Conservation (phyloP, 331 rosid genomes). For the Ulmus americana region DNA sequence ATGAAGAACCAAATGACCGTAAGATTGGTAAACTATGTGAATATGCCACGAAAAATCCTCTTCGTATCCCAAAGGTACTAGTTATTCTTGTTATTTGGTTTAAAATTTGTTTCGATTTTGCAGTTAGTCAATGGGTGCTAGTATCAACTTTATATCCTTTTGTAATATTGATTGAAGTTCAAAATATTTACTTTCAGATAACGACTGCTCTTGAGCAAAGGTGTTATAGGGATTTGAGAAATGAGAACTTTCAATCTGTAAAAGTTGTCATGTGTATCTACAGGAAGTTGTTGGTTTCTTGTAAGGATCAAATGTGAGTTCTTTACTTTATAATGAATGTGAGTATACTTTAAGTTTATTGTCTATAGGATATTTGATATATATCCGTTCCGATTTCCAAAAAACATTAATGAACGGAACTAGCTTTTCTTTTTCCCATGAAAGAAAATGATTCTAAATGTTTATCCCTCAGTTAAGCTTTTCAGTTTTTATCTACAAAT, state of each 20-base stretch:
- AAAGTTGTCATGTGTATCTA: conserved; percentile 69
- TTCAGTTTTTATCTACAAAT: too few species aligned
- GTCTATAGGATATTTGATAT: background rate
- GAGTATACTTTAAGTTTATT: background rate
- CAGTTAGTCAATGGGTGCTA: conserved; percentile 4
- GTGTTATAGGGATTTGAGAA: conserved; percentile 74
- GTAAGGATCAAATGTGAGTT: conserved; percentile 82
- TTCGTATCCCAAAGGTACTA: conserved; percentile 73
- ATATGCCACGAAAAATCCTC: conserved; percentile 76
- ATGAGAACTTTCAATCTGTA: conserved; percentile 60
- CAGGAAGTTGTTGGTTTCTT: conserved; percentile 65
- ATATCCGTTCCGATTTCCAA: background rate
- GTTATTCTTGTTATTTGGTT: background rate
- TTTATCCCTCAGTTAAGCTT: too few species aligned
- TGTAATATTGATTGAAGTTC: conserved; percentile 3
- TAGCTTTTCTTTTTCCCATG: too few species aligned
- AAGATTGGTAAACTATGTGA: conserved; percentile 73
- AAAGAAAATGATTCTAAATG: too few species aligned
- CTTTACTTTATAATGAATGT: conserved; percentile 7
- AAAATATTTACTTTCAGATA: conserved; percentile 38
- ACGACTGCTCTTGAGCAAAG: conserved; percentile 78
- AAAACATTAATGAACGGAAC: too few species aligned
- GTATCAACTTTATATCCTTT: background rate
- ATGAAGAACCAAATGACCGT: conserved; percentile 77
- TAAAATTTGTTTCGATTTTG: background rate